Evolutionary conservation across 768 basidiomycete species (phyloP), one percentile per base, ranked within the genome.

Genomic region (Lactarius trivialis): DNA sequence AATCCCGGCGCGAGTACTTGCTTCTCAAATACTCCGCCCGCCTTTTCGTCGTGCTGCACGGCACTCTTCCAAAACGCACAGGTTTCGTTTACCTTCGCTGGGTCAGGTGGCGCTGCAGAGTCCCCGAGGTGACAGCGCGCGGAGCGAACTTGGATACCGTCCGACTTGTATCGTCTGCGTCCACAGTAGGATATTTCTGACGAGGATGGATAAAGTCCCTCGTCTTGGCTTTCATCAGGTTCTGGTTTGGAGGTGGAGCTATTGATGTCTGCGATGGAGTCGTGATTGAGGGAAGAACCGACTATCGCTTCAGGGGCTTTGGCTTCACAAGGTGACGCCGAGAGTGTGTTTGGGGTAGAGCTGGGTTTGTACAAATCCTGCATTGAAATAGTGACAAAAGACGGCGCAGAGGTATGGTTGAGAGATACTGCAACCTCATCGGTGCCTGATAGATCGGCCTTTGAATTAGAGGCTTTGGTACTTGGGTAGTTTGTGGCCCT

Each of bases 111-210:
- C 21, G 56, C 39, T 7, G 62, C 21, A 33, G 43, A 21, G 7
- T 55, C 57, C 45, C 52, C 57, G 3, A 59, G 57, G 28, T 49
- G 43, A 37, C 52, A 55, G 14, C 36, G 9, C 1, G 19, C 45
- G 7, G 52, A 26, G 14, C 43, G 53, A 39, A 55, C 62, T 55
- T 55, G 57, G 17, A 63, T 55, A 28, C 53, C 37, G 36, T 63
- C 58, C 14, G 62, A 63, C 24, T 55, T 63, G 58, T 54, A 55
- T 50, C 58, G 57, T 8, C 53, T 55, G 3, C 30, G 62, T 21
- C 53, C 8, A 24, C 36, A 12, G 6, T 63, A n/a, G 33, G 34
- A 39, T n/a, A 48, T 33, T 34, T 26, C 39, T 7, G 28, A 33
- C 15, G 53, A 43, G 7, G 53, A 55, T 7, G 15, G 19, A 11